phyloP scores from a whole-genome alignment of 768 basidiomycete genomes.

The Suillus lakei region DNA sequence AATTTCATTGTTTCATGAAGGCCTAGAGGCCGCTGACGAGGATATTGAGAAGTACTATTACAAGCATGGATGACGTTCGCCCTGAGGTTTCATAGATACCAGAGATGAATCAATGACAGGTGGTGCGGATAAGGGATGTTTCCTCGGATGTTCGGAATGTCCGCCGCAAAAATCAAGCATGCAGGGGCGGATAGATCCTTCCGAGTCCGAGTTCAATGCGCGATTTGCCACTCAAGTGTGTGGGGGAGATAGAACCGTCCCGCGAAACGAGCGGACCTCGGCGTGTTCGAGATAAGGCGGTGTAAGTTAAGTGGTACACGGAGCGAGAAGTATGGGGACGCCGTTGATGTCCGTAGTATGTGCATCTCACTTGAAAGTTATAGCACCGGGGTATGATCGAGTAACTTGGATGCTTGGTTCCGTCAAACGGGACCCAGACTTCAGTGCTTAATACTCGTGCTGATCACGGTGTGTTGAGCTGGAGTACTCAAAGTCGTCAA shows the following conservation, averaged over 20 bases:
- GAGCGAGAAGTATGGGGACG: neutral
- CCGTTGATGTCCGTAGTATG: neutral
- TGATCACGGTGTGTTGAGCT: neutral
- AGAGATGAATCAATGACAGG: slow-evolving; percentile 8
- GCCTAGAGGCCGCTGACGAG: neutral
- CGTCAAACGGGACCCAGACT: neutral
- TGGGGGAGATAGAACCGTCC: neutral
- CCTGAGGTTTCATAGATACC: slow-evolving; percentile 4
- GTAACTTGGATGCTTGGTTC: neutral
- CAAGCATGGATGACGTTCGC: neutral
- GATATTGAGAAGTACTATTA: neutral
- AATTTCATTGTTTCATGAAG: neutral
- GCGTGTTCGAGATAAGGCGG: slow-evolving; percentile 1
- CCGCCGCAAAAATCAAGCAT: neutral
- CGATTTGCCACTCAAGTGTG: neutral
- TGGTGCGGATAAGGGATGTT: slow-evolving; percentile 6
- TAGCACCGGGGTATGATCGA: neutral
- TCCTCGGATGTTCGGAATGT: slow-evolving; percentile 7
- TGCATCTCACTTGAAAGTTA: neutral
- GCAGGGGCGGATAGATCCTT: neutral
- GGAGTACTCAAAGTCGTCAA: too few relatives aligned
- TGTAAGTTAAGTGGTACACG: neutral
- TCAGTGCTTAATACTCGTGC: neutral
- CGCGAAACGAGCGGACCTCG: too few relatives aligned
- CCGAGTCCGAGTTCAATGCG: slow-evolving; percentile 2